Base-by-base conservation (phyloP, 2,329 filamentous ascomycete genomes). In the Fusarium napiforme region DNA sequence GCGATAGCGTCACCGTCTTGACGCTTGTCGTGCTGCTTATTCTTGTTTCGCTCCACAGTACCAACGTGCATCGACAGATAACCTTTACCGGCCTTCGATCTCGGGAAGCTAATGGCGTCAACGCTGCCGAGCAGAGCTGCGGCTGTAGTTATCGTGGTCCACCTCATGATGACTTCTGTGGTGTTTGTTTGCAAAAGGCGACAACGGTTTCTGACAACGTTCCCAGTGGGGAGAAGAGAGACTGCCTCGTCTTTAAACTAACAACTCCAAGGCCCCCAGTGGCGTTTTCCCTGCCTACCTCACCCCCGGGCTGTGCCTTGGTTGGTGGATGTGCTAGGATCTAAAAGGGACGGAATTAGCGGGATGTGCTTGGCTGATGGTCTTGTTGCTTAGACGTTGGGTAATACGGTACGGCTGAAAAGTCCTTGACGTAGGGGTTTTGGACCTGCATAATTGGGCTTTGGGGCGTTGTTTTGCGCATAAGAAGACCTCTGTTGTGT, bases 21-120 rank as follows among this genome's bases (percentile, higher is more conserved):
- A 76, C 50, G 75, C 74, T 39, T 69, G 26, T 37, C 50, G 23
- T 59, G 75, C 45, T 66, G 71, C 79, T 60, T 59, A 26, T 77
- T 77, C 30, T 64, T 71, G 16, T 77, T 72, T 52, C 75, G 76
- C 58, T 80, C 70, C 42, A 82, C 71, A 4, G 78, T 80, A 14
- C 77, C 79, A 11, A 85, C 78, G 21, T 81, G 81, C 46, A 85
- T 72, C 8, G 81, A 78, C 19, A 84, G 73, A 61, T 78, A 84
- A 19, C 83, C 83, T 57, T 83, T 75, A 26, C 83, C 83, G 19
- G 67, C 39, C 26, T 77, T 71, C 14, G 79, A 79, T 61, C 79
- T 71, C 26, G 79, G 76, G 62, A 83, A 78, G 53, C 40, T 67
- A 18, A 61, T 43, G n/a, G 75, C 74, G 26, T 75, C 63, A 18